Base-by-base conservation (phyloP, 768 basidiomycete species). In the Epithele typhae region DNA sequence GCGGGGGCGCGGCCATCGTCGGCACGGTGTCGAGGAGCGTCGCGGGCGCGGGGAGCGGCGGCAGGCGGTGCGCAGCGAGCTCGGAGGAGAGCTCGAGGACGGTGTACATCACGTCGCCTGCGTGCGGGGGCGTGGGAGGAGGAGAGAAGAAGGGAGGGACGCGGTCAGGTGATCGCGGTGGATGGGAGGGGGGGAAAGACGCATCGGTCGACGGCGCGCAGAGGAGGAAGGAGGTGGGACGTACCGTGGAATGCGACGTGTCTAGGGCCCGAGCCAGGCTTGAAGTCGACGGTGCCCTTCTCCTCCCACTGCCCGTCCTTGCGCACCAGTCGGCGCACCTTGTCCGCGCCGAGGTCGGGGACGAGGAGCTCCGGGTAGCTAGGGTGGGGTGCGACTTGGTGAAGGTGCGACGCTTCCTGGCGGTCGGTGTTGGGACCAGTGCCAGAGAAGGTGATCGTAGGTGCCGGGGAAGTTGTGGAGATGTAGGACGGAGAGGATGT, bases 301-400 rank as follows among this genome's bases (percentile, higher is more conserved):
- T 78, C 56, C 17, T 64, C 60, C 79, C 87, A 83, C 24, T 57
- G 25, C 2, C 73, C 78, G 2, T 45, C 25, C 8, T 57, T 62
- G 59, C 77, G 74, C 53, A 65, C 67, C 48, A 84, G 68, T 45
- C 77, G 68, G 65, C 76, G 81, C 14, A 89, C 74, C 43, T 72
- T 72, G 60, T 92, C 91, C 3, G 77, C 72, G 4, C 90, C 90
- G 5, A 93, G 69, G 62, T 92, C 88, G 1, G 87, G 80, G 1
- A 89, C 72, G 36, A 90, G 72, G 11, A 92, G 64, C 52, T 87
- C 84, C 22, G 69, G 58, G 39, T 72, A 68, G 15, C 68, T 63
- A 24, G 72, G 63, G 33, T 77, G 73, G 12, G 81, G 57, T 46
- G 74, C 57, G 25, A 82, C 78, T 57, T 92, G 85, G 65, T 92